phyloP scores from a whole-genome alignment of 1,139 yeast species.

The Blastobotrys arbuscula region DNA sequence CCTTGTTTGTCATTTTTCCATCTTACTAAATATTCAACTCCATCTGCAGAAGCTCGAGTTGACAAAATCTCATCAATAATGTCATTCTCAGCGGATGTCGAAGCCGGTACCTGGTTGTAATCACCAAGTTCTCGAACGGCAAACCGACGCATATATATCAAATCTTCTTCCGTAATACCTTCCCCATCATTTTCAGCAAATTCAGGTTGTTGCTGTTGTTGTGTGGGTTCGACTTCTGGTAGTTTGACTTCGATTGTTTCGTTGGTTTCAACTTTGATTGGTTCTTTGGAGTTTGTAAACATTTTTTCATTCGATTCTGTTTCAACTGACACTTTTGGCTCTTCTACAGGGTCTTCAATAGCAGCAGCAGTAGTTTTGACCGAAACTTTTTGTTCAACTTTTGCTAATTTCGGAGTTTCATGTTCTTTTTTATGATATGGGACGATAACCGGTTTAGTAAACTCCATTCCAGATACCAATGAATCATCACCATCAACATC shows the following conservation, averaged over 20 bases:
- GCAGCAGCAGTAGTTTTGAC: no score
- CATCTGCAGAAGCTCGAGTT: slow-evolving; percentile 13
- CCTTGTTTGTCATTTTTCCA: slow-evolving; percentile 10
- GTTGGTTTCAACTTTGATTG: no score
- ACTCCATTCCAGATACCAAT: not conserved
- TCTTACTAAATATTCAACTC: slow-evolving; percentile 19
- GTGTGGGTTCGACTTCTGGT: not conserved
- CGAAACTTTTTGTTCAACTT: not conserved
- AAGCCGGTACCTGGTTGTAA: not conserved
- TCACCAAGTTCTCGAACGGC: slow-evolving; percentile 13
- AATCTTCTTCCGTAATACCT: slow-evolving; percentile 11
- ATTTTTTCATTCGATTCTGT: no score
- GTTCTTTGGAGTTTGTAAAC: no score
- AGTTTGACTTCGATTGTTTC: not conserved
- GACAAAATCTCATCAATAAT: not conserved
- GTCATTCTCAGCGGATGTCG: not conserved
- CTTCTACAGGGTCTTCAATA: no score
- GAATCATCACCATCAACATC: slow-evolving; percentile 10
- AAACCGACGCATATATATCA: slow-evolving; percentile 11
- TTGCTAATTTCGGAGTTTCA: not conserved
- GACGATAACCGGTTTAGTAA: not conserved
- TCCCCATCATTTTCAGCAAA: not conserved
- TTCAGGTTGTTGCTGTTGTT: not conserved
- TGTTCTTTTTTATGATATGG: not conserved
- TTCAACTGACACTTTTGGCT: no score